Base-by-base conservation (phyloP, 768 basidiomycete species). In the Lentinula edodes region DNA sequence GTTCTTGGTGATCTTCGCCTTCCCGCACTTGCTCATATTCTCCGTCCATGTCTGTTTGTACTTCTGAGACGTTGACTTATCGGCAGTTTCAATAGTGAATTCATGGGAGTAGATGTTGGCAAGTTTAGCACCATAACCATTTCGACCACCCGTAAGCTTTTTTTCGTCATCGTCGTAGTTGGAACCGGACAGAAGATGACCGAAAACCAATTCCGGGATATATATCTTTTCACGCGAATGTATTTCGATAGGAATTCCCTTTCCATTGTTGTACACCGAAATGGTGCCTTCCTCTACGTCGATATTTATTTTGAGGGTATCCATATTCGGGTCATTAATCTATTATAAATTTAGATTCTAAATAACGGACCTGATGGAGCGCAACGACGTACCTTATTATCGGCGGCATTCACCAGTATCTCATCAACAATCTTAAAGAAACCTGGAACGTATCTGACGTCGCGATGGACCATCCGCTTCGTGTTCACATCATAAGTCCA, bases 391-490 rank as follows among this genome's bases (percentile, higher is more conserved):
- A 92, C 96, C 88, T 99, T 99, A 77, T 98, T 97, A 72, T 99
- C 97, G 3, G 97, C 97, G 20, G 97, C 97, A 73, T 99, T 99
- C 68, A 99, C 97, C 2, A 99, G 80, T 69, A 99, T 99, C 76
- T 99, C 97, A 69, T 99, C 97, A 13, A 99, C 89, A 68, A 99
- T 99, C 82, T 99, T 99, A 84, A 95, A 95, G 74, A 99, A 96
- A 58, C 95, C 97, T 0, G 97, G 97, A 2, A 98, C 95, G 70
- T 89, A 99, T 68, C 86, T 91, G 64, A 89, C 90, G 52, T 87
- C 94, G 68, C 89, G 82, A 68, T 86, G 74, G 1, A 85, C 85
- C 88, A 99, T 94, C 34, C 87, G 88, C 69, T 93, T 95, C 42
- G 77, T 84, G 39, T 87, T 88, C 1, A 84, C 79, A 72, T 98